phyloP scores from a whole-genome alignment of 352 stramenopile genomes.

The Pythium volutum region DNA sequence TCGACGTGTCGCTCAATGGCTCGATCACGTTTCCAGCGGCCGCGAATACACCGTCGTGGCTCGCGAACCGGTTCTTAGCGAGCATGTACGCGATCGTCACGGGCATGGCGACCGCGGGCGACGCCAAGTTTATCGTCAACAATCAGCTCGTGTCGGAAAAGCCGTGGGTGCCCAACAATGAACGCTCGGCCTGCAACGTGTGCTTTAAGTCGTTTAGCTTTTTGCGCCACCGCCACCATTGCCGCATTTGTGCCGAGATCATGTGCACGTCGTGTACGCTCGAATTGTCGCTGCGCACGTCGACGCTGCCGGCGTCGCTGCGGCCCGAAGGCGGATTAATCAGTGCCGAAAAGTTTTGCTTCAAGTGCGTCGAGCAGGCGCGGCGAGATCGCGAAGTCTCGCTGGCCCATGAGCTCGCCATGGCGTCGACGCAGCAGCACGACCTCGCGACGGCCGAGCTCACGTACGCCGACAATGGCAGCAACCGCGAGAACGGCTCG shows the following conservation, averaged over 20 bases:
- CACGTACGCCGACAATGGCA: slow-evolving; percentile 19
- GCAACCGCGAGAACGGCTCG: not conserved
- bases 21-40: slow-evolving; percentile 27
- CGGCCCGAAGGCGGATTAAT: slow-evolving; percentile 60
- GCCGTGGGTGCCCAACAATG: slow-evolving; percentile 65
- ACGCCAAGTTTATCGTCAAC: slow-evolving; percentile 66
- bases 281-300: slow-evolving; percentile 55
- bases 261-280: slow-evolving; percentile 74
- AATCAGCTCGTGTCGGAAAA: slow-evolving; percentile 59
- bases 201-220: slow-evolving; percentile 80
- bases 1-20: slow-evolving; percentile 41
- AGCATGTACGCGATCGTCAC: slow-evolving; percentile 36
- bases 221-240: slow-evolving; percentile 75
- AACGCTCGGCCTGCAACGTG: slow-evolving; percentile 61
- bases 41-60: slow-evolving; percentile 53
- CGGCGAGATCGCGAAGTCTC: slow-evolving; percentile 41
- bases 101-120: slow-evolving; percentile 42
- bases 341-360: slow-evolving; percentile 78
- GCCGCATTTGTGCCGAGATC: slow-evolving; percentile 77
- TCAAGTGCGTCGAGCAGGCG: slow-evolving; percentile 74
- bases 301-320: slow-evolving; percentile 48
- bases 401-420: slow-evolving; percentile 11
- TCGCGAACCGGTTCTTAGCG: slow-evolving; percentile 60
- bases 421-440: slow-evolving; percentile 1
- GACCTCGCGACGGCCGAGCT: not conserved